Conservation (phyloP, 805 yeast genomes). For the Ogataea henricii region DNA sequence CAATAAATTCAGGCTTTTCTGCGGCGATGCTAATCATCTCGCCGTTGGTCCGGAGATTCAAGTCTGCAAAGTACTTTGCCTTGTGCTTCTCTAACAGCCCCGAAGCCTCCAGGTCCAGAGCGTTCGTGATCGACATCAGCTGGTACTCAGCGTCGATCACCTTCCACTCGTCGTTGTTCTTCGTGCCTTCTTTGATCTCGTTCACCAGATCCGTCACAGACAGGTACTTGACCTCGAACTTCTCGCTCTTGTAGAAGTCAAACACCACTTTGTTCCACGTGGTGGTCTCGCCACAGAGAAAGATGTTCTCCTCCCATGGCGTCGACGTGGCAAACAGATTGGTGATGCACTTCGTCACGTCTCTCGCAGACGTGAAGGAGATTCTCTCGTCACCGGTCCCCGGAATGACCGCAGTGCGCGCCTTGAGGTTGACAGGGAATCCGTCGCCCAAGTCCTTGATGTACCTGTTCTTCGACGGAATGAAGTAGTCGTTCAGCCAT, state of each 20-base stretch:
- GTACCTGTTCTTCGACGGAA: slow-evolving; percentile 4
- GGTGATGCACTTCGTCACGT: slow-evolving; percentile 2
- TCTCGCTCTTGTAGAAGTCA: background rate
- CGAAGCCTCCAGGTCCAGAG: background rate
- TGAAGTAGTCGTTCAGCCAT: slow-evolving; percentile 3
- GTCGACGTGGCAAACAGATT: background rate
- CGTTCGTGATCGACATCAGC: slow-evolving; percentile 1
- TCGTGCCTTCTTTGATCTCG: background rate
- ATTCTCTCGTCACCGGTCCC: slow-evolving; percentile 1
- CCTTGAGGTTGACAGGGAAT: background rate
- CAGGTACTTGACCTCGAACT: slow-evolving; percentile 1
- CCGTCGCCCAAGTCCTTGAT: slow-evolving; percentile 5
- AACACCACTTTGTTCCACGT: background rate
- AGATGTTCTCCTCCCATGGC: slow-evolving; percentile 4
- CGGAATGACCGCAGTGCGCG: background rate
- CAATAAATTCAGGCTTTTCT: background rate
- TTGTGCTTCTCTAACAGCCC: slow-evolving; percentile 4
- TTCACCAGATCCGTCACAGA: slow-evolving; percentile 2
- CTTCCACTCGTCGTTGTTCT: slow-evolving; percentile 1
- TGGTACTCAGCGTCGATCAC: slow-evolving; percentile 2
- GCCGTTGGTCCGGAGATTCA: background rate
- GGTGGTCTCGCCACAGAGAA: slow-evolving; percentile 2
- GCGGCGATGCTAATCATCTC: background rate
- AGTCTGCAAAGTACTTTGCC: slow-evolving; percentile 3
- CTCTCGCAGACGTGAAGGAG: slow-evolving; percentile 4